Base-by-base conservation (phyloP, 2,329 filamentous ascomycete species). In the Xylariaceae sp. region DNA sequence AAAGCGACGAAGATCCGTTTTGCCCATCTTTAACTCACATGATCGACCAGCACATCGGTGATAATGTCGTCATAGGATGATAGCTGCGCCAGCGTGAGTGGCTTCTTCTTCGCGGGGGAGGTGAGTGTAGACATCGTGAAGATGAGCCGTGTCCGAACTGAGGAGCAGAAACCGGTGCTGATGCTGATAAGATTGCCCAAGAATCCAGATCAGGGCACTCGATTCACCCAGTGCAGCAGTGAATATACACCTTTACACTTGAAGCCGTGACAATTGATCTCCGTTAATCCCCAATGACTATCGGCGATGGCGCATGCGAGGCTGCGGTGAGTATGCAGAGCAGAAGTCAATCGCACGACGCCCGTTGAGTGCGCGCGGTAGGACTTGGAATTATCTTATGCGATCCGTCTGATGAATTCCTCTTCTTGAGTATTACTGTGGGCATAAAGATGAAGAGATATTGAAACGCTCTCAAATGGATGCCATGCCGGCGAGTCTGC, bases 31-130 rank as follows among this genome's bases (percentile, higher is more conserved):
- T 4, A 57, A 82, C 89, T 76, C 82, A 97, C 93, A 77, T 93
- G 91, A 76, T 99, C 94, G 62, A 99, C 87, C 56, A 99, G 85
- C 66, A 90, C 89, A 82, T 99, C 94, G 6, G 94, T 99, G 63
- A 96, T 80, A 65, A 97, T 87, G 75, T 99, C 94, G 77, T 99
- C 94, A 78, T 97, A 97, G 53, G 88, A 88, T 37, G 92, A 88
- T 69, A 99, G 79, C 79, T 96, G 92, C 62, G 88, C 86, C 67
- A 97, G 80, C 6, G 92, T 96, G 68, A 99, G 81, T 63, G 86
- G 85, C 71, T 88, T 86, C 77, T 82, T 88, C 75, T 88, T 83
- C 15, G 73, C 67, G 47, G 73, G 56, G 64, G 73, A 63, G 18
- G 65, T 65, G 55, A 73, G 66, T 23, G 74, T 71, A 66, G 77